Base-by-base conservation (phyloP, 768 basidiomycete genomes). In the Termitomyces sp. region DNA sequence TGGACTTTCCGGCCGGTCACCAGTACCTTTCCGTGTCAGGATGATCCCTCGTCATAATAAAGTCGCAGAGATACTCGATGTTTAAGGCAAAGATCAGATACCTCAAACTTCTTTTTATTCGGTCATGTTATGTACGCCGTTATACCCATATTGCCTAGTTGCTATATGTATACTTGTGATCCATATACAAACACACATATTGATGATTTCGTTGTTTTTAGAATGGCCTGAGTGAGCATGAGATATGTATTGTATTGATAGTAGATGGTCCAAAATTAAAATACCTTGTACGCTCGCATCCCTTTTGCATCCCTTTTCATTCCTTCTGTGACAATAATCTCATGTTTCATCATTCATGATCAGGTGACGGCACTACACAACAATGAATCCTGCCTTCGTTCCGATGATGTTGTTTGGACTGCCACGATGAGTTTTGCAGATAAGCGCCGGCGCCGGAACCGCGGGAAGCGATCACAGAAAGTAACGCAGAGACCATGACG, bases 1-100 rank as follows among this genome's bases (percentile, higher is more conserved):
- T 55, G 80, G 79, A 7, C 64, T 71, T 22, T 80, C 79, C 9
- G 79, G 78, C 0, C 73, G 79, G 37, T 76, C 76, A 4, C 80
- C 79, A 0, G 66, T 79, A 12, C 77, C 79, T 7, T 80, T 75
- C 68, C 68, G 70, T 32, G 62, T 78, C 48, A 69, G 61, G 40
- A 65, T 72, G 64, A 61, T 65, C 22, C 72, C 73, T 48, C 65
- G 73, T 16, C 67, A 73, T 37, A 67, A 69, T 3, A 67, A 69
- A 0, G 69, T 73, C 20, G 64, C 65, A 12, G 60, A 65, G 46
- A 64, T 72, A 3, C 58, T 72, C n/a, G 39, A 45, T 12, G 22
- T 63, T 27, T 65, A 26, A 58, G 16, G 13, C 3, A 18, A 20
- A 5, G 26, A 18, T 5, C 5, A 14, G 39, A 32, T 16, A 32